Conservation (phyloP, 2,329 filamentous ascomycete species). For the Coniochaeta ligniaria region DNA sequence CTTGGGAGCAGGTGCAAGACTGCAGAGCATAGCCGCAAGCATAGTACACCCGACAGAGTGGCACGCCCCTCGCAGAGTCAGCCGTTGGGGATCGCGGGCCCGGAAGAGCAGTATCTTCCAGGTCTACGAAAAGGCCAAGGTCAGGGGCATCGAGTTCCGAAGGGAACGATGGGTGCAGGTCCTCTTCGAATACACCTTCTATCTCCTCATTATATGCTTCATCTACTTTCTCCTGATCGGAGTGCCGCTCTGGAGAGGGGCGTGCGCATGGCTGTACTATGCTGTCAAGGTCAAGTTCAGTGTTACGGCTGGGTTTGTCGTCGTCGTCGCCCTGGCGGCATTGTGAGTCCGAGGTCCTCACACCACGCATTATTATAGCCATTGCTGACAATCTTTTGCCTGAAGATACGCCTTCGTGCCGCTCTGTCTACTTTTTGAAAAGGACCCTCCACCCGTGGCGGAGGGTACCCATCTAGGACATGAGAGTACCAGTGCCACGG, state of each 20-base stretch:
- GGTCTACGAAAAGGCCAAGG: slow-evolving; percentile 12
- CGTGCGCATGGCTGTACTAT: slow-evolving; percentile 33
- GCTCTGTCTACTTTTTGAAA: slow-evolving; percentile 20
- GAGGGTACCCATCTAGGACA: slow-evolving; percentile 5
- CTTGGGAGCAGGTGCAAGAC: too few relatives aligned
- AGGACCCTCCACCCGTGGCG: slow-evolving; percentile 17
- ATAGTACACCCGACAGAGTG: too few relatives aligned
- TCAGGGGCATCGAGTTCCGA: slow-evolving; percentile 8
- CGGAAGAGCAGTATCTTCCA: slow-evolving; percentile 4
- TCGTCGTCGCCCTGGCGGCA: slow-evolving; percentile 26
- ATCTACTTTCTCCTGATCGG: slow-evolving; percentile 39
- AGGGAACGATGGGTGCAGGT: slow-evolving; percentile 13
- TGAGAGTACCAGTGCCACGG: slow-evolving; percentile 24
- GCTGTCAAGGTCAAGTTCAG: slow-evolving; percentile 30
- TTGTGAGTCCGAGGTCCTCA: too few relatives aligned
- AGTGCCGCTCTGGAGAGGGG: slow-evolving; percentile 35
- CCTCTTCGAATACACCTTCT: slow-evolving; percentile 12
- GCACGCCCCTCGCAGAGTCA: neutral
- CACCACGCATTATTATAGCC: too few relatives aligned
- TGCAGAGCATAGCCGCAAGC: too few relatives aligned
- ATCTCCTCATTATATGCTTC: slow-evolving; percentile 23
- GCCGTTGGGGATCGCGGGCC: too few relatives aligned
- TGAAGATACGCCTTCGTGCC: slow-evolving; percentile 11
- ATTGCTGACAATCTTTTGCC: too few relatives aligned
- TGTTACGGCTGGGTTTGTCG: slow-evolving; percentile 30